Evolutionary conservation across 139 green algal species (phyloP).

Genomic region (Volvox africanus): DNA sequence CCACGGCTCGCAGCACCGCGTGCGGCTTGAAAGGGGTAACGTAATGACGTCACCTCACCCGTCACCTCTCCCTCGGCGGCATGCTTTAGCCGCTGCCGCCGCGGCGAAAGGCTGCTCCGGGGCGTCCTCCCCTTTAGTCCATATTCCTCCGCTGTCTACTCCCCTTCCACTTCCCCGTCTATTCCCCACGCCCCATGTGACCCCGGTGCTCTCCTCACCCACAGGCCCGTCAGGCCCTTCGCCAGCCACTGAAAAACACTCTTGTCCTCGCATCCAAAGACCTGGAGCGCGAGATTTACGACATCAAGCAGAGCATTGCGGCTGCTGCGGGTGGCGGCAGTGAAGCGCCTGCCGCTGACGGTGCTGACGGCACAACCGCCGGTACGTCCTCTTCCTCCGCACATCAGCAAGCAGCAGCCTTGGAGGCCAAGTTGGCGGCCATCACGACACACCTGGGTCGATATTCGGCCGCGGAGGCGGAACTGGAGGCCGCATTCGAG

Average conservation of each 20-base stretch:
- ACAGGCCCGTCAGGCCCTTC: constrained; percentile 46
- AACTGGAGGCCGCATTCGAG: constrained; percentile 19
- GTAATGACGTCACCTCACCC: too few species aligned
- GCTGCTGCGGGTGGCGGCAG: background rate
- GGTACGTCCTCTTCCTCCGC: background rate
- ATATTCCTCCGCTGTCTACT: background rate
- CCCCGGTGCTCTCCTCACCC: background rate
- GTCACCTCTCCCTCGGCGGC: too few species aligned
- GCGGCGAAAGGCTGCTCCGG: too few species aligned
- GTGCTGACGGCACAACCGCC: background rate
- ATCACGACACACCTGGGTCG: background rate
- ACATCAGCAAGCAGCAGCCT: background rate
- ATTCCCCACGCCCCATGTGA: too few species aligned
- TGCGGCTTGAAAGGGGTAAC: too few species aligned
- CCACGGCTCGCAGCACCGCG: too few species aligned
- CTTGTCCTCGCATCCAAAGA: constrained; percentile 57
- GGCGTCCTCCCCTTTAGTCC: too few species aligned
- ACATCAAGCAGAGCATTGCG: background rate
- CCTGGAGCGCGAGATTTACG: constrained; percentile 53
- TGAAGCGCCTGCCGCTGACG: background rate
- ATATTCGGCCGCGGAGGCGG: constrained; percentile 31
- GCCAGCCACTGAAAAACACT: constrained; percentile 39
- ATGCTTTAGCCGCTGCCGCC: too few species aligned
- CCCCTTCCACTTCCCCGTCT: background rate
- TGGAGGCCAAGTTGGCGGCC: constrained; percentile 26